Percentiles rank a stretch among this genome's conserved stretches.
Evolutionary conservation across 2,329 filamentous ascomycete genomes (phyloP).

Genomic region (Phialophora tarda): DNA sequence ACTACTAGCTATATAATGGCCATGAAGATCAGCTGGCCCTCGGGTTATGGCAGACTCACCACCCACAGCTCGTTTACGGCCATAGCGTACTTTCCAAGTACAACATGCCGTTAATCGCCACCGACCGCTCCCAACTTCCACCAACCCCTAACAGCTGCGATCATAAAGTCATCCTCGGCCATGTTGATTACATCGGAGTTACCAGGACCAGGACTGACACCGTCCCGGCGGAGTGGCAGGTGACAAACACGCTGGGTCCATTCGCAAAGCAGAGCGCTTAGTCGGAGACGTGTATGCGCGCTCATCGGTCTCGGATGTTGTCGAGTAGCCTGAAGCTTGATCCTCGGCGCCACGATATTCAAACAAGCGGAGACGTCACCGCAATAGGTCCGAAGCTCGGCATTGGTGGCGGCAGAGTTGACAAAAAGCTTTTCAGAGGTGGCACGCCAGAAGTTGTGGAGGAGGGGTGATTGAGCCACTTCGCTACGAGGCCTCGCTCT

Average conservation of each 20-base stretch:
- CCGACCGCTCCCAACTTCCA: too few relatives aligned
- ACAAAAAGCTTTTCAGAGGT: background rate
- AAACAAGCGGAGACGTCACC: background rate
- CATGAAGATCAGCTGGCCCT: background rate
- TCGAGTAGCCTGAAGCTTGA: background rate
- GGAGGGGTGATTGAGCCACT: background rate
- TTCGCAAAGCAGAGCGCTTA: background rate
- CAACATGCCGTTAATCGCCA: background rate
- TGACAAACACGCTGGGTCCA: background rate
- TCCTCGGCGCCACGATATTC: background rate
- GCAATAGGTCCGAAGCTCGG: background rate
- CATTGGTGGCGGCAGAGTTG: background rate
- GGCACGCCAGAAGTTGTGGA: background rate
- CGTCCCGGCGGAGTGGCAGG: background rate
- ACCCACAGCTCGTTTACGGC: background rate
- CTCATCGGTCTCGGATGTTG: background rate
- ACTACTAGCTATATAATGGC: background rate
- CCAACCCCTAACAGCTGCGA: background rate
- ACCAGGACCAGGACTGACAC: too few relatives aligned
- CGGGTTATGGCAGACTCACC: background rate
- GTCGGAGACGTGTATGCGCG: background rate
- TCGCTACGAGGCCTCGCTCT: background rate
- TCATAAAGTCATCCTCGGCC: background rate
- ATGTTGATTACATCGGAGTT: background rate
- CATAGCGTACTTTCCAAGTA: background rate